Evolutionary conservation across 345 rosid genomes (phyloP).

Genomic region (Heritiera fomes): DNA sequence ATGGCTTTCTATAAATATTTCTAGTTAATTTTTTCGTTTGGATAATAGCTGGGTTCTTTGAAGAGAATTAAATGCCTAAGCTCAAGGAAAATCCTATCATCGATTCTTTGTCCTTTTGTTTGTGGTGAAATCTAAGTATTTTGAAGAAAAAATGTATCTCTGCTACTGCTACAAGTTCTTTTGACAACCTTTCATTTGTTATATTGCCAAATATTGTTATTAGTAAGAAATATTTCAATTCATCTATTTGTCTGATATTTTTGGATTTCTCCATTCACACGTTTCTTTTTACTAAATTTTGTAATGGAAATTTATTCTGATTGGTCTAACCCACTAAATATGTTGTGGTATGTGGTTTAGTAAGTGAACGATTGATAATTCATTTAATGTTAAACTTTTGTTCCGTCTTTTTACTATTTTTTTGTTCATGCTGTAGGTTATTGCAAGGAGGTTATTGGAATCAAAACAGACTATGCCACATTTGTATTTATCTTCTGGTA

Average conservation of each 20-base stretch:
- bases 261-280: conserved; percentile 1
- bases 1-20: background rate
- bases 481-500: conserved; percentile 88
- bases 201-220: background rate
- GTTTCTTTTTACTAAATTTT: background rate
- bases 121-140: background rate
- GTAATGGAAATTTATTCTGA: background rate
- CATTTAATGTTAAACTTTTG: background rate
- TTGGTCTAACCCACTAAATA: background rate
- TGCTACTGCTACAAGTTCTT: background rate
- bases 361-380: background rate
- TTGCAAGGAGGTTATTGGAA: conserved; percentile 91
- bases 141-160: background rate
- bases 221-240: background rate
- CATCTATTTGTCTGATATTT: conserved; percentile 5
- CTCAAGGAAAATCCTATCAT: background rate
- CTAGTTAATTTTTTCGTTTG: background rate
- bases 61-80: background rate
- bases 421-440: conserved; percentile 53
- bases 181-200: conserved; percentile 3
- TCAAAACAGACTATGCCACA: conserved; percentile 93
- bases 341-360: conserved; percentile 2
- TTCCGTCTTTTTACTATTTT: background rate
- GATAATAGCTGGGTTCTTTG: background rate
- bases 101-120: background rate